Percentiles rank a stretch among this genome's conserved stretches.
phyloP scores from a whole-genome alignment of 179 eudicot genomes.

The Camellia oleifera region DNA sequence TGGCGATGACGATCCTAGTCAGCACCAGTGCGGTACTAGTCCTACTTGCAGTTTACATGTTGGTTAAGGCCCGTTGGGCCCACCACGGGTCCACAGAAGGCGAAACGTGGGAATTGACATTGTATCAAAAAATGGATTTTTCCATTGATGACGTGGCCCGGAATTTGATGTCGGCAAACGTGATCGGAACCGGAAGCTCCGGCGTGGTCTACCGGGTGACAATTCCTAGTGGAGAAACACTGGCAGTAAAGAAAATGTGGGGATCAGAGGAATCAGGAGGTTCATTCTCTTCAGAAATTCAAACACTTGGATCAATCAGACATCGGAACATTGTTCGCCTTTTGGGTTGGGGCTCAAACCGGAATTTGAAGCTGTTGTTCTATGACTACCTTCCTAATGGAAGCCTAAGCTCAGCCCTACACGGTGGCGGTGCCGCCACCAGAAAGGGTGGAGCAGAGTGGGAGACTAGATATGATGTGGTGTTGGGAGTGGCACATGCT shows the following conservation, averaged over 20 bases:
- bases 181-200: slow-evolving; percentile 93
- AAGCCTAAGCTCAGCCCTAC: slow-evolving; percentile 82
- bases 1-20: slow-evolving; percentile 78
- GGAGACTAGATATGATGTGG: slow-evolving; percentile 68
- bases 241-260: slow-evolving; percentile 95
- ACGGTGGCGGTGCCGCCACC: slow-evolving; percentile 36
- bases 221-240: slow-evolving; percentile 62
- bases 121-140: slow-evolving; percentile 84
- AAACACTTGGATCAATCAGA: slow-evolving; percentile 74
- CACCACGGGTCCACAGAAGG: slow-evolving; percentile 25
- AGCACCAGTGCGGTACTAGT: slow-evolving; percentile 65
- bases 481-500: slow-evolving; percentile 84
- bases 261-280: slow-evolving; percentile 62
- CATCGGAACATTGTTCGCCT: slow-evolving; percentile 83
- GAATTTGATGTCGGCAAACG: slow-evolving; percentile 66
- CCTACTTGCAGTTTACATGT: slow-evolving; percentile 60
- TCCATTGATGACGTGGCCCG: slow-evolving; percentile 63
- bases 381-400: slow-evolving; percentile 86
- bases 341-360: slow-evolving; percentile 82
- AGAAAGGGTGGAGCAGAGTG: slow-evolving; percentile 69
- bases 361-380: slow-evolving; percentile 61
- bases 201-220: slow-evolving; percentile 86
- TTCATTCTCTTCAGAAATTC: slow-evolving; percentile 74
- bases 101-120: slow-evolving; percentile 73
- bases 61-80: slow-evolving; percentile 44